phyloP scores from a whole-genome alignment of 2,329 filamentous ascomycete species.

The Pestalotiopsis sp. region DNA sequence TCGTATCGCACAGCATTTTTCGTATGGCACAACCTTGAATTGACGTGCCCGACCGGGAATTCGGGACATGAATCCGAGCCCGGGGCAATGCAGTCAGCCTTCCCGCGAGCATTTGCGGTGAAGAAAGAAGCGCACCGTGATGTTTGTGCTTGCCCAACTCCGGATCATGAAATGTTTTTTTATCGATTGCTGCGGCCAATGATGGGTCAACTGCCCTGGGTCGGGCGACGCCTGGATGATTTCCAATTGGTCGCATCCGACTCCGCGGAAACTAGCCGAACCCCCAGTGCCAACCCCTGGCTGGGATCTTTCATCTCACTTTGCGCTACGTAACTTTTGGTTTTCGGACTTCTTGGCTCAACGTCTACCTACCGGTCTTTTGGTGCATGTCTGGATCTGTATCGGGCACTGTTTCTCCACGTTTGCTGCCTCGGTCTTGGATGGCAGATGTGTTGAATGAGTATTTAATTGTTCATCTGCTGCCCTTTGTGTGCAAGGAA shows the following conservation, averaged over 20 bases:
- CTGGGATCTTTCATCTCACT: neutral
- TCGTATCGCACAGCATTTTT: neutral
- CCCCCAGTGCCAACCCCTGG: neutral
- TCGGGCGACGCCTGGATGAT: neutral
- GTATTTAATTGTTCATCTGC: neutral
- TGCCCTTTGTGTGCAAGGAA: neutral
- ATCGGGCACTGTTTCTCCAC: neutral
- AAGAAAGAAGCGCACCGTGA: neutral
- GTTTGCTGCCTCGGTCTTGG: neutral
- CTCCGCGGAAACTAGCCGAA: neutral
- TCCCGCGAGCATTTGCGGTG: neutral
- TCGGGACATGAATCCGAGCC: neutral
- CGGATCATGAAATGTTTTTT: too few relatives aligned
- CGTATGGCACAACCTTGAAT: neutral
- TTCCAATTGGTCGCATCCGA: neutral
- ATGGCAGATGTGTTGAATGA: neutral
- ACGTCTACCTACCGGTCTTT: neutral
- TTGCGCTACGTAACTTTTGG: neutral
- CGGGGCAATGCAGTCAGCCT: neutral
- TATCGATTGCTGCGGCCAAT: too few relatives aligned
- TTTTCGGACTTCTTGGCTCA: neutral
- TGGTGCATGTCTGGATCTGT: neutral
- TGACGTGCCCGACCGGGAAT: neutral
- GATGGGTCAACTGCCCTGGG: too few relatives aligned
- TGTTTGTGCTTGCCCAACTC: neutral